phyloP scores from a whole-genome alignment of 306 rosid genomes.

The Ormosia emarginata region DNA sequence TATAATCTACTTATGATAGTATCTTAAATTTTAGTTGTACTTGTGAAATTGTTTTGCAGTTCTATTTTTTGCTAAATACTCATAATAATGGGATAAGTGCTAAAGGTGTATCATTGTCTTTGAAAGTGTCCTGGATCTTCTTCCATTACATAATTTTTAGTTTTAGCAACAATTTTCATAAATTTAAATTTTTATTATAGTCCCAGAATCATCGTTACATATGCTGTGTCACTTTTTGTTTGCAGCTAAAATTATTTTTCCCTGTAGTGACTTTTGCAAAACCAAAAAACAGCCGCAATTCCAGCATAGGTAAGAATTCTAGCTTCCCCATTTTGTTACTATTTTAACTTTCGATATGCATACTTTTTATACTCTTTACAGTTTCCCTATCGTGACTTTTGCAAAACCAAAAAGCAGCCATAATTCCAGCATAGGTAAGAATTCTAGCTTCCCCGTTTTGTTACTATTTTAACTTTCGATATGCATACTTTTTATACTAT shows the following conservation, averaged over 20 bases:
- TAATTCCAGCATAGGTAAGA: slow-evolving; percentile 83
- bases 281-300: slow-evolving; percentile 96
- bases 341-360: background rate
- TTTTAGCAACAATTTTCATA: background rate
- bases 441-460: slow-evolving; percentile 11
- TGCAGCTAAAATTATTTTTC: slow-evolving; percentile 96
- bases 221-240: background rate
- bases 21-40: slow-evolving; percentile 13
- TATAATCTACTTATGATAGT: slow-evolving; percentile 18
- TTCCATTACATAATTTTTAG: too few species aligned
- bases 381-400: slow-evolving; percentile 54
- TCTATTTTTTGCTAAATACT: slow-evolving; percentile 5
- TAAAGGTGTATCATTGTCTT: too few species aligned
- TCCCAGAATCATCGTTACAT: slow-evolving; percentile 11
- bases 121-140: too few species aligned
- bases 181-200: background rate
- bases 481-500: background rate
- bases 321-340: slow-evolving; percentile 9
- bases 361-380: background rate
- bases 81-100: too few species aligned
- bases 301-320: slow-evolving; percentile 70
- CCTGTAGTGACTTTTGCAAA: slow-evolving; percentile 89
- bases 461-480: background rate
- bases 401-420: slow-evolving; percentile 98
- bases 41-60: slow-evolving; percentile 11